A percentile compares a stretch with the other conserved stretches of the same genome.
Evolutionary conservation across 1,139 yeast species (phyloP).

Genomic region (Sugiyamaella neomexicana): DNA sequence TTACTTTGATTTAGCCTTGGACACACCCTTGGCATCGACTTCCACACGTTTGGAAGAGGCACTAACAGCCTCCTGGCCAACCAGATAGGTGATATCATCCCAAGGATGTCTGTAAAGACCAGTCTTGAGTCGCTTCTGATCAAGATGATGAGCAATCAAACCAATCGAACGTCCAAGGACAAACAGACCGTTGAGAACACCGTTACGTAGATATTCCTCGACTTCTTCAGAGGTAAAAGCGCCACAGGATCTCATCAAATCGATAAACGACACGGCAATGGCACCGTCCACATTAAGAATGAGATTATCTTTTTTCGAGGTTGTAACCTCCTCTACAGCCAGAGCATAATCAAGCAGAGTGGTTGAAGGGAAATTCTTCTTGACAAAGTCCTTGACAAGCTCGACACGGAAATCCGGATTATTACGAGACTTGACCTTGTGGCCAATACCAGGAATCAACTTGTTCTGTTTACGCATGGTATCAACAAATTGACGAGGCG

Average conservation of each 20-base stretch:
- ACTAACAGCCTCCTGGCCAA: constrained; percentile 41
- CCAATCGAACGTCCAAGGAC: constrained; percentile 51
- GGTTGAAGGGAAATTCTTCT: constrained; percentile 48
- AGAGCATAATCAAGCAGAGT: constrained; percentile 47
- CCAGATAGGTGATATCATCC: constrained; percentile 49
- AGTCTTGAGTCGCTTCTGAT: constrained; percentile 50
- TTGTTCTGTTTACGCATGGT: constrained; percentile 50
- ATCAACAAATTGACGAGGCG: constrained; percentile 50
- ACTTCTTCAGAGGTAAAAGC: constrained; percentile 48
- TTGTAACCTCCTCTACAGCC: constrained; percentile 52
- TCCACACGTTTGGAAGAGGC: constrained; percentile 39
- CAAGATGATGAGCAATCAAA: constrained; percentile 49
- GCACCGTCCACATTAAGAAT: constrained; percentile 50
- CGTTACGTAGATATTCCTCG: constrained; percentile 48
- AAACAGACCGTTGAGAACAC: constrained; percentile 50
- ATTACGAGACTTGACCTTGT: constrained; percentile 50
- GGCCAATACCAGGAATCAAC: constrained; percentile 51
- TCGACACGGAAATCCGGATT: constrained; percentile 52
- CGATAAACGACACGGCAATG: constrained; percentile 49
- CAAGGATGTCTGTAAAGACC: constrained; percentile 51
- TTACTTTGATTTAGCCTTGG: constrained; percentile 33
- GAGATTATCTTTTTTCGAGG: constrained; percentile 50
- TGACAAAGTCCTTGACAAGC: constrained; percentile 49
- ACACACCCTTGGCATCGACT: constrained; percentile 40
- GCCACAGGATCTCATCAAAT: constrained; percentile 47